Evolutionary conservation across 352 stramenopile species (phyloP), one percentile per base, ranked within the genome.

Genomic region (Globisporangium cylindrosporum): DNA sequence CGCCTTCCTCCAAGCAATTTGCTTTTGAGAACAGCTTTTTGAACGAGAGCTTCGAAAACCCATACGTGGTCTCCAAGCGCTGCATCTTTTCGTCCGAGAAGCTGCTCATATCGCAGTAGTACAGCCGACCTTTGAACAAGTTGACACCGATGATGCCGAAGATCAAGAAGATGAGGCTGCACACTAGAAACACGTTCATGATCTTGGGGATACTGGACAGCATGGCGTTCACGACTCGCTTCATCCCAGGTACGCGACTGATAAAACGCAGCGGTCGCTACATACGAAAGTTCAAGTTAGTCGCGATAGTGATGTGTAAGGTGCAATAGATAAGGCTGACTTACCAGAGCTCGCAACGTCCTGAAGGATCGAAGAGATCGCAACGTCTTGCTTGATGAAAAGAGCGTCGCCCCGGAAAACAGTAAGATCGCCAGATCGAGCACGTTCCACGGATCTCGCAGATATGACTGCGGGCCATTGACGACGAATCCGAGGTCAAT

Each of bases 91-190:
- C 66, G 4, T 54, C 55, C 5, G 73, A 76, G 69, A 85, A 76
- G 18, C 68, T 69, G 18, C 61, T 74, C 75, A 84, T 79, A 56
- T 81, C 68, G 73, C 91, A 97, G 32, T 83, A 78, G 67, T 84
- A 81, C 69, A 97, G 72, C 29, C 78, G 73, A n/a, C 90, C 93
- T 68, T 96, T 97, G 70, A 98, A 92, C 51, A 96, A 85, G 32
- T 87, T 80, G 20, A 80, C 73, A 18, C 73, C 74, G 15, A 84
- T 71, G 66, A 88, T 92, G 1, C 94, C 89, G 64, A 92, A 93
- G 63, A 98, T 87, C 46, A 97, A 91, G 61, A 88, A 86, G 67
- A 98, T 97, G 34, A 97, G 84, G 20, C 90, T 90, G 63, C 88
- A 95, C 1, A 98, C 79, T 49, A 95, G 69, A 15, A 85, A 76